Evolutionary conservation across 768 basidiomycete species (phyloP), one percentile per base, ranked within the genome.

Genomic region (Chalciporus piperatus): DNA sequence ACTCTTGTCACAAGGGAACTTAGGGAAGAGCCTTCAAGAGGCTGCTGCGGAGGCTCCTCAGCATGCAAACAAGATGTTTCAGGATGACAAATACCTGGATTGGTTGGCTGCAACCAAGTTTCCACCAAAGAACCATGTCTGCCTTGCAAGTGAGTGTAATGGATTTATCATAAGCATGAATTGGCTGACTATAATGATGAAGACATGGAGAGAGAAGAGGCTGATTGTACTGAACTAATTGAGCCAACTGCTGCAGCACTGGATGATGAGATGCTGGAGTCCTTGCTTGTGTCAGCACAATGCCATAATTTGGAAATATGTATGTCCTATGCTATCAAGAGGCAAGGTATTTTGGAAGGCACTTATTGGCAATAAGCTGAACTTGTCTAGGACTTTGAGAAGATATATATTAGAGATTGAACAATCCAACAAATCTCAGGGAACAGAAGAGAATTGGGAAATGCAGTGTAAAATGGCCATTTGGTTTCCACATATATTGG

Each of bases 11-110:
- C n/a, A n/a, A n/a, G 14, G 44, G 38, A 35, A 45, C n/a, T n/a
- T 41, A 59, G 12, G 60, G 53, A 20, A 11, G 27, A 27, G 27
- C 27, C 27, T 27, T 3, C 27, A 27, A 27, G 27, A 7, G 27
- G 27, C 27, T 25, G 27, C 9, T 54, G 40, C 51, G 27, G 45
- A 39, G 27, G 58, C 65, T 43, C 48, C 59, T 8, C 37, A 49
- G 14, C 55, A 43, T 44, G 58, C 61, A 35, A 45, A 52, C n/a
- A 12, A 53, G 17, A 23, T 46, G 0, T 57, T 59, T n/a, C 6
- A 23, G 4, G 6, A 25, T 0, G 30, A 27, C 22, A 6, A 27
- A 5, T 56, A 58, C 33, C 3, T 19, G 39, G 32, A 14, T 1
- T 32, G 37, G 38, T 35, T 57, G 17, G 17, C 25, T 23, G 13